Base-by-base conservation (phyloP, 805 yeast species). In the Teunomyces stri region DNA sequence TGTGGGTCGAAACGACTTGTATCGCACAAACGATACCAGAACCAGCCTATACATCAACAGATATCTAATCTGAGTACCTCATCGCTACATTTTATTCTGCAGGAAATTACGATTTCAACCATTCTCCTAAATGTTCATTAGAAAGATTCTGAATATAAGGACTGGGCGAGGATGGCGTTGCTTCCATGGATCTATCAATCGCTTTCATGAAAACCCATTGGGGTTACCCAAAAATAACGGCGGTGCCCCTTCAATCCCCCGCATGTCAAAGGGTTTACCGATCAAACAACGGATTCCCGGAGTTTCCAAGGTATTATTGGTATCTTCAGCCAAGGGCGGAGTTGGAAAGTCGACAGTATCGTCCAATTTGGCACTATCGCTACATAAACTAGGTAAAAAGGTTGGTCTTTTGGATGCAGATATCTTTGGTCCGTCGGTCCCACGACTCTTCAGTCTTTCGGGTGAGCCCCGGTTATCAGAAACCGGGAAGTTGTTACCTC, bases 401-500 rank as follows among this genome's bases (percentile, higher is more conserved):
- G 82, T 81, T 1, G 96, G 96, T 0, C 59, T 89, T 2, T 68
- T 89, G 10, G 96, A 89, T 59, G 87, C 85, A 0, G 96, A 89
- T 61, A 74, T 89, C 6, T 89, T 87, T 65, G 96, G 96, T 0
- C 96, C 96, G 0, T 85, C 91, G 2, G 65, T 89, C 5, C 96
- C 96, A 0, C 81, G 80, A 50, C 69, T 89, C 52, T 70, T 89
- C 68, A 78, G 78, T n/a, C 69, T 89, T 6, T 53, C 68, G 1
- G 90, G 91, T 0, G 92, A 85, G 55, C 94, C 95, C 1, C 59
- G 85, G 22, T 58, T 85, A 10, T 65, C 80, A 0, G 60, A 57
- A 2, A 53, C 55, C 2, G 88, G 89, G 0, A 76, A 77, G 53
- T 67, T 88, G 2, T 59, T 83, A 0, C 96, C 96, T 0, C 63